phyloP scores from a whole-genome alignment of 2,329 filamentous ascomycete species.

The Huntiella bhutanensis region DNA sequence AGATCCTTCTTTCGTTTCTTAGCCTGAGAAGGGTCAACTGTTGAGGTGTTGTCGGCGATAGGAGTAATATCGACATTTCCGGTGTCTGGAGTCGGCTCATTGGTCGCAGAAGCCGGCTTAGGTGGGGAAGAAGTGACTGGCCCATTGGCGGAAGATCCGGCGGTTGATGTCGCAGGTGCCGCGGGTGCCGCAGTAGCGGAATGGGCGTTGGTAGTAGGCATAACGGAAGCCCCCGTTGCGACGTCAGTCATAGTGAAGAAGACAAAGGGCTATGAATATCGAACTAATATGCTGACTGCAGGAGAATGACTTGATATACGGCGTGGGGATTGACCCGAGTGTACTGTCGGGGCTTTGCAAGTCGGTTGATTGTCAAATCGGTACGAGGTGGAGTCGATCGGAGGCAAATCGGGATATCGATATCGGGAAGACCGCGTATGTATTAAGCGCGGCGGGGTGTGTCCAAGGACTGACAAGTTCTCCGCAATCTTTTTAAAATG shows the following conservation, averaged over 20 bases:
- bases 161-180: too few species aligned
- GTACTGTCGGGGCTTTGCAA: not conserved
- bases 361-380: too few species aligned
- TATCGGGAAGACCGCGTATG: too few species aligned
- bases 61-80: too few species aligned
- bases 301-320: not conserved
- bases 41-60: not conserved
- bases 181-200: not conserved
- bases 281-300: not conserved
- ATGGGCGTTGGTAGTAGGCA: not conserved
- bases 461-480: too few species aligned
- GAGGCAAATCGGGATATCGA: too few species aligned
- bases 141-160: too few species aligned
- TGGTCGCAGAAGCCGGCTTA: not conserved
- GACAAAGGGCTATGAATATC: not conserved
- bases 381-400: too few species aligned
- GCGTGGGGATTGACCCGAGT: not conserved
- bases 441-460: too few species aligned
- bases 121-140: not conserved
- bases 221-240: not conserved
- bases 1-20: slow-evolving; percentile 7
- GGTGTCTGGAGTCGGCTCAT: not conserved
- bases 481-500: too few species aligned
- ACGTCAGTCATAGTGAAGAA: not conserved
- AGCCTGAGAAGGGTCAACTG: not conserved